Base-by-base conservation (phyloP, 2,329 filamentous ascomycete genomes). In the Fusarium vanettenii region DNA sequence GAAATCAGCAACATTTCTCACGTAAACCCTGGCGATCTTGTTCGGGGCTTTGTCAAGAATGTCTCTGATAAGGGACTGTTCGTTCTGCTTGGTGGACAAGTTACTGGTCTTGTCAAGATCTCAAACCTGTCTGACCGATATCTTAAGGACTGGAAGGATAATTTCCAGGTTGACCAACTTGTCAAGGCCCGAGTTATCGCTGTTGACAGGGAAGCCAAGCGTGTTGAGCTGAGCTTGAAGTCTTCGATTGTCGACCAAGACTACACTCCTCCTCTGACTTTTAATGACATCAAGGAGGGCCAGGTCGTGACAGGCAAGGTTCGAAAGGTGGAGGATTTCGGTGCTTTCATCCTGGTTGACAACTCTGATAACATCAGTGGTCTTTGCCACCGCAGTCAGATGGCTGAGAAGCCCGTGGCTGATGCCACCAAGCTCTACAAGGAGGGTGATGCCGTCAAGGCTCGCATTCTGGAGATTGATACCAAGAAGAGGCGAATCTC, bases 101-200 rank as follows among this genome's bases (percentile, higher is more conserved):
- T 98, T 20, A 94, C 93, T 60, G 95, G 92, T 1, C 93, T 95
- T 79, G 93, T 98, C 57, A 93, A 94, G 76, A 92, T 98, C 63
- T 91, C 93, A 11, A 95, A 98, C 81, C 88, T 99, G 16, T 98
- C 95, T 0, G 97, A 99, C 81, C 89, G 91, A 9, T 99, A 92
- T 82, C 85, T 99, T 78, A 98, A 98, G 83, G 94, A 98, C 71
- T 99, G 97, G 97, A 97, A 98, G 85, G 91, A 94, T 39, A 87
- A 92, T 52, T 98, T 96, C 84, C 92, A 97, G 78, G 86, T 96
- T 57, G 95, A 97, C 79, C 95, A 98, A 83, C 88, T 99, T 7
- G 95, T 99, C 64, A 95, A 93, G 83, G 97, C 95, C 61, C 94
- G 96, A 74, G 88, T 99, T 69, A 90, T 93, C 56, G 87, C 91